Base-by-base conservation (phyloP, 257 asterid species). In the Lavandula angustifolia region DNA sequence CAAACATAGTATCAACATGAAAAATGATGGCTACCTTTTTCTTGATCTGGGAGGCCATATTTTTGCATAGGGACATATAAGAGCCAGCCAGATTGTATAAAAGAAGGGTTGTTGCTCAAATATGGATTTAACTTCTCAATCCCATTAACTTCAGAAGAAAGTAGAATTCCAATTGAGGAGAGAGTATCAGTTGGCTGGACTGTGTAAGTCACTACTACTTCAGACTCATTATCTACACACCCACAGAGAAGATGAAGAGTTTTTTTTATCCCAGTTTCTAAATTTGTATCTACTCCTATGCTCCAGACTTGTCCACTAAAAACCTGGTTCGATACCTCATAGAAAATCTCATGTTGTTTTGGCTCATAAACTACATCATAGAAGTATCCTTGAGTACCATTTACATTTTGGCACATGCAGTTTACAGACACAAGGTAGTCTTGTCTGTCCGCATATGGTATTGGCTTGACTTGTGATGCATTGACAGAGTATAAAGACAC, bases 261-360 rank as follows among this genome's bases (percentile, higher is more conserved):
- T 51, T 76, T 78, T 10, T 74, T 62, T 0, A 3, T 42, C 40
- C 87, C 82, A 0, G 52, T 12, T 1, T 0, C 22, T 41, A 74
- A 66, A 64, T 43, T 61, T 8, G 38, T 63, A 27, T 80, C 75
- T 44, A 66, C 76, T 37, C 70, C 88, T 40, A 46, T 73, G 53
- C 75, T 89, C 70, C 90, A 87, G 5, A 67, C 90, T 62, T 82
- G 77, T 12, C 92, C 90, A 34, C 92, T 90, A 27, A 80, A 90
- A 7, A 53, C 52, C 58, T 51, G 56, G 60, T 43, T 47, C 17
- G 95, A 85, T 10, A 85, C 80, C 16, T 75, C 63, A 7, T 47
- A 70, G 18, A 89, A 83, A 1, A 71, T 49, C 12, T 85, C 91
- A 9, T 67, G 38, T 1, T 6, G 51, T 32, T 62, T 71, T 7